Evolutionary conservation across 371 early-diverging fungal species (phyloP).

Genomic region (Mortierella sp.): DNA sequence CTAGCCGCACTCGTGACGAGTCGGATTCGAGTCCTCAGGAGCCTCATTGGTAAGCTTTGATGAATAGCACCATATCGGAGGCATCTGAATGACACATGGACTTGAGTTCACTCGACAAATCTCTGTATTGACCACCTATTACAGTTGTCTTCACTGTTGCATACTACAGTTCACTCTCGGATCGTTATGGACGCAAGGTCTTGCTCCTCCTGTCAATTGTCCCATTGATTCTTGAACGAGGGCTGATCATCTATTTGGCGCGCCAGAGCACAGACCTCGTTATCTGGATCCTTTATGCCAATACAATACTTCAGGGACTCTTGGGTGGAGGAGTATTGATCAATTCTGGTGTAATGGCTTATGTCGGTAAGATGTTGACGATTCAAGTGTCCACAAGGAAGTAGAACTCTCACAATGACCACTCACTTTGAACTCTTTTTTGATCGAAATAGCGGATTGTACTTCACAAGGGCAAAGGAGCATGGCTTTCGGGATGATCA

Average conservation of each 20-base stretch:
- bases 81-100: background rate
- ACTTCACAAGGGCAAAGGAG: constrained; percentile 35
- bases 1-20: constrained; percentile 25
- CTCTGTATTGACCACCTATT: background rate
- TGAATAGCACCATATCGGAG: no score
- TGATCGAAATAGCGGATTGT: constrained; percentile 25
- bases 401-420: background rate
- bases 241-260: constrained; percentile 33
- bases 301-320: constrained; percentile 18
- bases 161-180: constrained; percentile 26
- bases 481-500: constrained; percentile 24
- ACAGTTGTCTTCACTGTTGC: constrained; percentile 42
- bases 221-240: constrained; percentile 11
- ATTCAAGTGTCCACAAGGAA: background rate
- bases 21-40: constrained; percentile 29
- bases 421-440: no score
- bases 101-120: background rate
- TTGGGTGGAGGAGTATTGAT: constrained; percentile 42
- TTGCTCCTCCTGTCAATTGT: constrained; percentile 26
- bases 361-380: constrained; percentile 23
- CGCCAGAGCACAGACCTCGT: constrained; percentile 16
- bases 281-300: constrained; percentile 21
- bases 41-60: constrained; percentile 22
- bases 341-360: constrained; percentile 19
- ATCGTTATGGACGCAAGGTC: constrained; percentile 29